phyloP scores from a whole-genome alignment of 257 asterid genomes.

The Nicotiana undulata region DNA sequence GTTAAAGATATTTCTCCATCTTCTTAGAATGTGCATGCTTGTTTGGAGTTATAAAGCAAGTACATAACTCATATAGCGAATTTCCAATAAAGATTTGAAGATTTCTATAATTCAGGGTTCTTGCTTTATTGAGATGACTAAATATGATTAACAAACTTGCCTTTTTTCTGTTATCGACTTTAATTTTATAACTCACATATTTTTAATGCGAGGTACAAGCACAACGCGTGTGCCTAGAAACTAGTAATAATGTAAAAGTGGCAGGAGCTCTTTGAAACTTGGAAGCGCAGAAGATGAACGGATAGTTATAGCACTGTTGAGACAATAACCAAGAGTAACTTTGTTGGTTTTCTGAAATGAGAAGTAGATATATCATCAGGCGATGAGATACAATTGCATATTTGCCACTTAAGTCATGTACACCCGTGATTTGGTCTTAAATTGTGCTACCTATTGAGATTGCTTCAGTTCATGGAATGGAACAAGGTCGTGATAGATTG shows the following conservation, averaged over 20 bases:
- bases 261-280: neutral
- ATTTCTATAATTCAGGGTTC: too few relatives aligned
- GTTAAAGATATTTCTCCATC: too few relatives aligned
- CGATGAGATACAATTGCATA: neutral
- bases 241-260: neutral
- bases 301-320: neutral
- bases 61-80: too few relatives aligned
- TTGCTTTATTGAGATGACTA: too few relatives aligned
- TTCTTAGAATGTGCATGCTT: too few relatives aligned
- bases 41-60: too few relatives aligned
- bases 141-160: too few relatives aligned
- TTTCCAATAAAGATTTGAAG: too few relatives aligned
- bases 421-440: neutral
- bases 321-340: constrained; percentile 1
- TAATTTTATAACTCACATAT: too few relatives aligned
- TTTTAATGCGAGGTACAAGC: too few relatives aligned
- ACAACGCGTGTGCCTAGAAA: too few relatives aligned
- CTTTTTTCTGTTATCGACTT: too few relatives aligned
- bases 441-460: neutral
- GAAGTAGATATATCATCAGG: neutral
- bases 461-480: neutral
- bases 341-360: neutral
- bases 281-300: neutral
- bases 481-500: neutral
- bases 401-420: neutral